Base-by-base conservation (phyloP, 2,329 filamentous ascomycete species). In the Dactylellina cionopaga region DNA sequence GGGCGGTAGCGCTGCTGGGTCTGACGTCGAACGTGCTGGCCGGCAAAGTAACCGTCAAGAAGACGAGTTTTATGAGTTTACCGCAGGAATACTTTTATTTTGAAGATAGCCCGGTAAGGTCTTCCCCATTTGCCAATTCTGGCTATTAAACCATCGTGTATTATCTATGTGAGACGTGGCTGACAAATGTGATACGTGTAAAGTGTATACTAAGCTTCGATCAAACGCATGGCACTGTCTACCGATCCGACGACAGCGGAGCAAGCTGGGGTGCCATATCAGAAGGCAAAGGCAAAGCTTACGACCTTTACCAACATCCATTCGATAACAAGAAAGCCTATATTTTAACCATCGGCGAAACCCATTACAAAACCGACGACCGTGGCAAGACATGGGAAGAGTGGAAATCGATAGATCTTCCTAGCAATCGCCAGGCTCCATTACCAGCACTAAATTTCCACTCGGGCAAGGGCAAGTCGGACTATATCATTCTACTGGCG, bases 321-420 rank as follows among this genome's bases (percentile, higher is more conserved):
- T 92, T 86, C 80, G 90, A 98, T 79, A 83, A 87, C 58, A 85
- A 89, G 74, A 88, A 90, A 59, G 96, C 95, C 25, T 94, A 95
- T 75, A 87, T 93, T 65, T 80, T 97, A 69, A 92, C 92, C 13
- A 82, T 85, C 62, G 83, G 85, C 69, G 85, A 83, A 51, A 85
- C 83, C 58, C 94, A 98, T 81, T 98, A 89, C 86, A 88, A 90
- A 77, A 98, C 94, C 0, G 86, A 86, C 13, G 90, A 99, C 80
- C 87, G 87, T 77, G 96, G 93, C 74, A 86, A 95, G 81, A 88
- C 86, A 5, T 99, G 95, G 95, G 81, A 84, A 52, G 81, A 85
- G 60, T 98, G 97, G 81, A 81, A 86, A 65, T 89, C 90, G 33
- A 83, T 86, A 39, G 83, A 82, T 47, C 80, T 82, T 76, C 86